Evolutionary conservation across 257 asterid species (phyloP).

Genomic region (Primulina eburnea): DNA sequence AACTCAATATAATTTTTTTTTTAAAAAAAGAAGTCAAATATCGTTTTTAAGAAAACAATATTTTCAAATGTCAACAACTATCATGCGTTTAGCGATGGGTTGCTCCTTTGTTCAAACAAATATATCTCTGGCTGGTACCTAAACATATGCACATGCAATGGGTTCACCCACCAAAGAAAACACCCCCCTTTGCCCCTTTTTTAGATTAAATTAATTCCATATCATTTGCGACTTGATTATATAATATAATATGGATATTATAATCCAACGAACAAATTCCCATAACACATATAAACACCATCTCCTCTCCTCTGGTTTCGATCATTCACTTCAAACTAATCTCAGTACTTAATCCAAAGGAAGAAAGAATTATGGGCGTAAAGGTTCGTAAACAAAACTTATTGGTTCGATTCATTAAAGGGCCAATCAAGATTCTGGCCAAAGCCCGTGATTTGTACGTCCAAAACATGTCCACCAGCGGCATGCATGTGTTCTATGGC

Average conservation of each 20-base stretch:
- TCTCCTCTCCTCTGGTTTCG: too few relatives aligned
- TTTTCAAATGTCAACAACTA: not conserved
- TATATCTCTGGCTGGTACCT: not conserved
- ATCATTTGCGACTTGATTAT: not conserved
- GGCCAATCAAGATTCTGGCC: slow-evolving; percentile 24
- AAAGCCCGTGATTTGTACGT: slow-evolving; percentile 32
- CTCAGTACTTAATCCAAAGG: not conserved
- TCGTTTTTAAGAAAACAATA: too few relatives aligned
- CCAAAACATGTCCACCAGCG: slow-evolving; percentile 21
- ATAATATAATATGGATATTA: too few relatives aligned
- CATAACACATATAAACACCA: too few relatives aligned
- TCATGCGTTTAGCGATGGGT: not conserved
- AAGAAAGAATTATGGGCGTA: too few relatives aligned
- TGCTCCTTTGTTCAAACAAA: not conserved
- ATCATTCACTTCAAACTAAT: too few relatives aligned
- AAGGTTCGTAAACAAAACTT: slow-evolving; percentile 18
- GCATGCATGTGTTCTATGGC: slow-evolving; percentile 22
- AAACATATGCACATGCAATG: not conserved
- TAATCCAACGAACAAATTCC: too few relatives aligned
- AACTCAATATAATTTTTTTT: too few relatives aligned
- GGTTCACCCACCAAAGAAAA: not conserved
- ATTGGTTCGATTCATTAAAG: slow-evolving; percentile 23
- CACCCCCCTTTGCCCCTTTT: not conserved
- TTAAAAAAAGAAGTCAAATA: too few relatives aligned
- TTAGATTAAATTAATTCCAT: not conserved